Evolutionary conservation across 306 rosid species (phyloP), one percentile per base, ranked within the genome.

Genomic region (Trifolium dubium): DNA sequence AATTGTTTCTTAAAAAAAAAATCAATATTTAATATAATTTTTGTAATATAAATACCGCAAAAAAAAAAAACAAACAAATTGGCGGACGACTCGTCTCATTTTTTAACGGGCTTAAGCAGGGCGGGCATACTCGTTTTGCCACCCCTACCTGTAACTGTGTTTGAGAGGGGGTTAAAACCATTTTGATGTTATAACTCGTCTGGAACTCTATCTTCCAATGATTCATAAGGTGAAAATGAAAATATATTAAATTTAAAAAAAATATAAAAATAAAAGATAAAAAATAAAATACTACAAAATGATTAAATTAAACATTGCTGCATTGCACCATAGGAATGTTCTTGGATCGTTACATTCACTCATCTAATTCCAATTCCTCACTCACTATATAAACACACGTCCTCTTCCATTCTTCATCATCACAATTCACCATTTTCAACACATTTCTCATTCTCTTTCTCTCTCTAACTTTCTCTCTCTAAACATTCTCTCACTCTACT

Each of bases 361-460:
- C 23, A 23, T 23, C 23, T 23, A 23, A 23, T 23, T 23, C 81
- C 17, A 35, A 11, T 39, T 47, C 34, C 47, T 19, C 34, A 10
- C 34, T 19, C 71, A 46, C 77, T 82, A 79, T 85, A 82, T 81
- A 50, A 72, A 35, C 29, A 63, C 73, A 28, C 19, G 61, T 54
- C 61, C 75, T 28, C 19, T 73, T 64, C 76, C 74, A 74, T 58
- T 72, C 81, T 67, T 68, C 80, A 72, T 79, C 85, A 74, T 74
- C 82, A 75, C 69, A 46, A 23, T 46, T 62, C 75, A 47, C 32
- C 88, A 46, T 47, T 54, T 67, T 67, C 79, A 39, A 40, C 47
- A 63, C 15, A 54, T 23, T 17, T 28, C 60, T 54, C 51, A 59
- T 23, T 51, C 6, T 30, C 5, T 47, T 53, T 29, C 79, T 58